A percentile compares a stretch with the other conserved stretches of the same genome.
phyloP scores from a whole-genome alignment of 2,329 filamentous ascomycete species.

The Westerdykella ornata region DNA sequence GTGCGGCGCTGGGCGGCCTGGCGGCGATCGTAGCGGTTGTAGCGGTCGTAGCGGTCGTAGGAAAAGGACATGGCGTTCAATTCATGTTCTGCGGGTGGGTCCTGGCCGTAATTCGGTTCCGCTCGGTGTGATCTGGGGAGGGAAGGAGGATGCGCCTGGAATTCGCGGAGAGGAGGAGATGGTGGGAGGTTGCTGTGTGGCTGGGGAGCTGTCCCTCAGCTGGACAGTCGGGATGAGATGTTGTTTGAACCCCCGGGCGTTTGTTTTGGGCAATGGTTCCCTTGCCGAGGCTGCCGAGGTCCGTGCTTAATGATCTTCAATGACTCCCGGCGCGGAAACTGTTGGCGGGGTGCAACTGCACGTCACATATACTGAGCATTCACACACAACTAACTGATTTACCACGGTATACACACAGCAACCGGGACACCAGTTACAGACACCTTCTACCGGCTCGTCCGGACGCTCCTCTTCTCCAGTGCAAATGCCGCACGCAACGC shows the following conservation, averaged over 20 bases:
- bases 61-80: slow-evolving; percentile 32
- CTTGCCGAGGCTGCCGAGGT: too few species aligned
- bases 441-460: too few species aligned
- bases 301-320: too few species aligned
- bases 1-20: slow-evolving; percentile 49
- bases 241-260: too few species aligned
- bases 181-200: slow-evolving; percentile 13
- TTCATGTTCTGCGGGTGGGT: slow-evolving; percentile 11
- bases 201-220: slow-evolving; percentile 7
- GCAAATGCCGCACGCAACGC: slow-evolving; percentile 69
- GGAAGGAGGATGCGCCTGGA: slow-evolving; percentile 3
- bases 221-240: too few species aligned
- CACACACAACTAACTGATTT: too few species aligned
- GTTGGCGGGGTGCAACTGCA: too few species aligned
- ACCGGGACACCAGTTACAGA: too few species aligned
- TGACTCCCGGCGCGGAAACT: too few species aligned
- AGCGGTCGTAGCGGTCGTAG: slow-evolving; percentile 55
- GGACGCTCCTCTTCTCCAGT: background rate
- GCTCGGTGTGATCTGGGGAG: background rate
- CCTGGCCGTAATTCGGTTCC: background rate
- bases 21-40: slow-evolving; percentile 38
- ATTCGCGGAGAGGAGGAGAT: background rate
- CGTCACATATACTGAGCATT: too few species aligned
- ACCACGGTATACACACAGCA: too few species aligned
- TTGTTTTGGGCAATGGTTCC: too few species aligned